Evolutionary conservation across 1,284 basidiomycete genomes (phyloP).

Genomic region (Pulveroboletus sp.): DNA sequence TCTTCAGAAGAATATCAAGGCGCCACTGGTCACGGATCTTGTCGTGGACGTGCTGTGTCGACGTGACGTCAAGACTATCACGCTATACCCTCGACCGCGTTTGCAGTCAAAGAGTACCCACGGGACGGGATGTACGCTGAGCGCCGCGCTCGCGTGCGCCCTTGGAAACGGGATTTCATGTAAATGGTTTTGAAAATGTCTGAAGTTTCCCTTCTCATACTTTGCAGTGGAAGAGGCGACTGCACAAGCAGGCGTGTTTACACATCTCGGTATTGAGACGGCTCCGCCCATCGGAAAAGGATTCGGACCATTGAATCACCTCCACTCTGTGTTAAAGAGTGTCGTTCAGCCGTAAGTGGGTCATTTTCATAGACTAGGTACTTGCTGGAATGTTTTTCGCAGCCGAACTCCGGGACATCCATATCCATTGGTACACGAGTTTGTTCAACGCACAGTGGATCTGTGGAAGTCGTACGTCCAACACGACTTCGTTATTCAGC

Average conservation of each 20-base stretch:
- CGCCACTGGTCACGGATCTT: constrained; percentile 36
- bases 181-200: constrained; percentile 35
- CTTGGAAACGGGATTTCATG: constrained; percentile 53
- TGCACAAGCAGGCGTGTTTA: constrained; percentile 65
- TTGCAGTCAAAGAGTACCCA: constrained; percentile 80
- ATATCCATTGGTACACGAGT: constrained; percentile 67
- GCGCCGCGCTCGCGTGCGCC: constrained; percentile 76
- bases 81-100: constrained; percentile 65
- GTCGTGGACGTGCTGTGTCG: constrained; percentile 81
- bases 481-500: constrained; percentile 79
- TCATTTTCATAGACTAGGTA: neutral
- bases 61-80: constrained; percentile 35
- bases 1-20: constrained; percentile 37
- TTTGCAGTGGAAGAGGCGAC: constrained; percentile 59
- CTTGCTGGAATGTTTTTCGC: neutral
- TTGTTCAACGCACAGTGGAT: constrained; percentile 58
- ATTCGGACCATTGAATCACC: constrained; percentile 87
- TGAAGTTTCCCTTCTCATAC: neutral
- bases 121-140: constrained; percentile 93
- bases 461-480: constrained; percentile 80
- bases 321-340: constrained; percentile 59
- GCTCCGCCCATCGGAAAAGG: constrained; percentile 76
- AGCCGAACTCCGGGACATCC: constrained; percentile 65
- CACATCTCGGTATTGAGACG: constrained; percentile 74
- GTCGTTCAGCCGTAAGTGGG: constrained; percentile 58